These are phyloP conservation scores for Colletotrichum tanaceti DNA, from an alignment of 2,329 filamentous ascomycete species.

Conservation along the genomic window DNA sequence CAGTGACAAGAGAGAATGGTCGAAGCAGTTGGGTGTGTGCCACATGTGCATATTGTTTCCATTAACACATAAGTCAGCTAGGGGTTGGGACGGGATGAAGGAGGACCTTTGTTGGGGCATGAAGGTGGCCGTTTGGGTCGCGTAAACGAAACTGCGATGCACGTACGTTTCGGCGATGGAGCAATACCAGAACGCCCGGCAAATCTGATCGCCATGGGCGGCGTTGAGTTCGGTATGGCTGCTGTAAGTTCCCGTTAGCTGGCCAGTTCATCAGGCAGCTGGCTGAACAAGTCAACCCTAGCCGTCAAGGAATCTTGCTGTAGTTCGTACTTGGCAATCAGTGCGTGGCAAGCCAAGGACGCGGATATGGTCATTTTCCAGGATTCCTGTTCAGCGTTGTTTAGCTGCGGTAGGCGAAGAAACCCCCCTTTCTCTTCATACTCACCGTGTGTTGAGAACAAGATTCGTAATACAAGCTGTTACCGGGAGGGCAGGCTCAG, in stretches of 20 bases:
- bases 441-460: slow-evolving; percentile 51
- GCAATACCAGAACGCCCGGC: slow-evolving; percentile 68
- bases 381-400: slow-evolving; percentile 60
- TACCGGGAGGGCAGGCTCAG: neutral
- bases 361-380: slow-evolving; percentile 69
- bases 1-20: neutral
- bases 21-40: neutral
- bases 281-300: neutral
- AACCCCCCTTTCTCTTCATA: neutral
- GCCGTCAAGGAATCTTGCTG: neutral
- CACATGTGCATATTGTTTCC: neutral
- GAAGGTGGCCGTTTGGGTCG: neutral
- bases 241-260: slow-evolving; percentile 43
- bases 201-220: slow-evolving; percentile 61
- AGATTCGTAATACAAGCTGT: slow-evolving; percentile 64
- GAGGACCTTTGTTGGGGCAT: slow-evolving; percentile 6
- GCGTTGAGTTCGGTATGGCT: slow-evolving; percentile 59
- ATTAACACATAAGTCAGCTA: neutral
- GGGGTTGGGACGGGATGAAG: slow-evolving; percentile 7
- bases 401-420: slow-evolving; percentile 1
- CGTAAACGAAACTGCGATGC: slow-evolving; percentile 3
- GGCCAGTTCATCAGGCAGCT: neutral
- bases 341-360: slow-evolving; percentile 66
- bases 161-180: slow-evolving; percentile 64
- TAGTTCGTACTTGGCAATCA: slow-evolving; percentile 62